phyloP scores from a whole-genome alignment of 2,329 filamentous ascomycete species.

The Fusarium nodosum region DNA sequence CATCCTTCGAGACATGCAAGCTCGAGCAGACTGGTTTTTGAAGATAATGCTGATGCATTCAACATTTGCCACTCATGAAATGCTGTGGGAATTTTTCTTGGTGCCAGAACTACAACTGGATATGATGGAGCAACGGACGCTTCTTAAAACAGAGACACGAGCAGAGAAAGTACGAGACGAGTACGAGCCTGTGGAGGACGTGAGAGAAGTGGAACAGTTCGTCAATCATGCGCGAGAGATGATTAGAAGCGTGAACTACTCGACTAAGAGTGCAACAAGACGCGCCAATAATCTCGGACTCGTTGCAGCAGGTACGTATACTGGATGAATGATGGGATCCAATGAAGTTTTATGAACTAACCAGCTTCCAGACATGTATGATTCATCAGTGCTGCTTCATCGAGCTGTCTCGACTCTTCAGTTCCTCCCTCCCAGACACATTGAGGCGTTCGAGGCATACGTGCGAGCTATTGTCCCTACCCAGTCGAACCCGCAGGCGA shows the following conservation, averaged over 20 bases:
- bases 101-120: slow-evolving; percentile 92
- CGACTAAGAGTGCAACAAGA: slow-evolving; percentile 84
- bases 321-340: background rate
- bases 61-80: slow-evolving; percentile 95
- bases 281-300: slow-evolving; percentile 81
- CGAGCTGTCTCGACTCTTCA: slow-evolving; percentile 67
- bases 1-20: slow-evolving; percentile 87
- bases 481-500: slow-evolving; percentile 79
- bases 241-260: slow-evolving; percentile 85
- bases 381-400: slow-evolving; percentile 70
- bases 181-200: slow-evolving; percentile 84
- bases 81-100: slow-evolving; percentile 98
- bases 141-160: slow-evolving; percentile 85
- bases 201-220: slow-evolving; percentile 92
- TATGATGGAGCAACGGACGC: slow-evolving; percentile 90
- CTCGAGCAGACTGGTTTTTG: slow-evolving; percentile 87
- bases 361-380: slow-evolving; percentile 71
- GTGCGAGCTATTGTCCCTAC: slow-evolving; percentile 73
- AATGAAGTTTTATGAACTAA: slow-evolving; percentile 49
- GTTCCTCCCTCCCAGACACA: slow-evolving; percentile 77
- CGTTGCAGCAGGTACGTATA: slow-evolving; percentile 67
- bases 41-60: slow-evolving; percentile 88
- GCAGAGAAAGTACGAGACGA: slow-evolving; percentile 90
- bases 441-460: slow-evolving; percentile 79
- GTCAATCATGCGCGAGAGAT: slow-evolving; percentile 91